A percentile compares a stretch with the other conserved stretches of the same genome.
Conservation (phyloP, 345 rosid genomes). For the Erodium maritimum region DNA sequence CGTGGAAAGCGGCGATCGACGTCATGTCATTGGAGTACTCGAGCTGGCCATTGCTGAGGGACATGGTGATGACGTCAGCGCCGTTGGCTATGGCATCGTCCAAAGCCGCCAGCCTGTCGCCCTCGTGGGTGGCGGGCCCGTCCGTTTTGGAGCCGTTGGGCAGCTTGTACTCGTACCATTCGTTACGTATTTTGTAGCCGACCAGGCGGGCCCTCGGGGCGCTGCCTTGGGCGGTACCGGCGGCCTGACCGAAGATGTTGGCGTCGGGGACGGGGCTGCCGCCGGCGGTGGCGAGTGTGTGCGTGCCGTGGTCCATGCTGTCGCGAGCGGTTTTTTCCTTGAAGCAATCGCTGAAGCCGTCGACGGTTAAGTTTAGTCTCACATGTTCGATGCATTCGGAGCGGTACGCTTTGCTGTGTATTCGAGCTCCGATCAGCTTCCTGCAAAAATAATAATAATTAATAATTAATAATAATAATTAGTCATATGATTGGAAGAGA, state of each 20-base stretch:
- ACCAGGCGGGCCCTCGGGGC: not conserved
- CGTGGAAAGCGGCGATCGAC: not conserved
- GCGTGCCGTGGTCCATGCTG: not conserved
- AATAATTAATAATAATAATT: no score
- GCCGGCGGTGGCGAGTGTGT: not conserved
- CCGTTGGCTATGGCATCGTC: not conserved
- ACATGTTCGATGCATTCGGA: not conserved
- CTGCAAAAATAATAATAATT: no score
- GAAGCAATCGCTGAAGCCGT: not conserved
- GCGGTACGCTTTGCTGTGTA: not conserved
- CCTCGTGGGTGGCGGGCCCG: not conserved
- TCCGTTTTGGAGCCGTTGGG: not conserved
- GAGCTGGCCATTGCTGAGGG: not conserved
- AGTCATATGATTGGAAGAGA: no score
- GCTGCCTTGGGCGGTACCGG: not conserved
- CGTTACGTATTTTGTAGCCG: not conserved
- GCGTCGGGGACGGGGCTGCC: not conserved
- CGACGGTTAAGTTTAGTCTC: not conserved
- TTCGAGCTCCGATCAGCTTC: not conserved
- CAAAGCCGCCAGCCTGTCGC: not conserved
- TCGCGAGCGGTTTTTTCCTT: not conserved
- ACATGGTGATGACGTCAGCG: not conserved
- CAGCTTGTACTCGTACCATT: not conserved
- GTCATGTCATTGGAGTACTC: not conserved
- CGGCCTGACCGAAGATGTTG: not conserved